Conservation (phyloP, 345 rosid species). For the Bruguiera gymnorhiza region DNA sequence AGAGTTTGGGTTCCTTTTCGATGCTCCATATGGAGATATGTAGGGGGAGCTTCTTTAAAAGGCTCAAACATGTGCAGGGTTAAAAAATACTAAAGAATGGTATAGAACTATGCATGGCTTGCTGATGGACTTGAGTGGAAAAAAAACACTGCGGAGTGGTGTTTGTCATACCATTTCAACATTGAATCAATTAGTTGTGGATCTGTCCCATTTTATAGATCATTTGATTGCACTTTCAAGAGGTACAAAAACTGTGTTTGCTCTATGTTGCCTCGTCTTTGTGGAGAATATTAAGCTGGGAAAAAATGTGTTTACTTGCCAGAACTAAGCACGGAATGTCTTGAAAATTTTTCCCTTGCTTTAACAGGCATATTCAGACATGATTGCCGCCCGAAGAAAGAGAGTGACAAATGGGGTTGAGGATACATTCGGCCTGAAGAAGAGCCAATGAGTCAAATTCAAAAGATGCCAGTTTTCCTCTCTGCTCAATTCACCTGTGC, state of each 20-base stretch:
- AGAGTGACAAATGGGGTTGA: slow-evolving; percentile 66
- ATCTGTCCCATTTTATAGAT: no score
- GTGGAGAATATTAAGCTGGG: no score
- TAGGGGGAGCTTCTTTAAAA: neutral
- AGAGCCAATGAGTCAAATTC: slow-evolving; percentile 34
- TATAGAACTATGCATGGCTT: no score
- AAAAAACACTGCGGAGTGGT: no score
- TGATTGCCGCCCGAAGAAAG: slow-evolving; percentile 77
- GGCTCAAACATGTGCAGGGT: no score
- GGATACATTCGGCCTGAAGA: slow-evolving; percentile 67
- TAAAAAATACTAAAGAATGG: no score
- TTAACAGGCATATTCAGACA: slow-evolving; percentile 62
- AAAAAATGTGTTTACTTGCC: neutral
- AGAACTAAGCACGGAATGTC: neutral
- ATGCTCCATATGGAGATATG: neutral
- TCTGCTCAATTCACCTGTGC: no score
- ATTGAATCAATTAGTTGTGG: no score
- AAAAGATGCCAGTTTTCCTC: no score
- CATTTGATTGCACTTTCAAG: neutral
- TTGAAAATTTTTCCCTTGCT: neutral
- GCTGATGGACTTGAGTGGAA: no score
- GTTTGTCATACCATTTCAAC: no score
- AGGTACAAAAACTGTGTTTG: neutral
- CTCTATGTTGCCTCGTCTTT: neutral
- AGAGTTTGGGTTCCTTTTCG: neutral